Conservation (phyloP, 805 yeast genomes). For the Candida tallmaniae region DNA sequence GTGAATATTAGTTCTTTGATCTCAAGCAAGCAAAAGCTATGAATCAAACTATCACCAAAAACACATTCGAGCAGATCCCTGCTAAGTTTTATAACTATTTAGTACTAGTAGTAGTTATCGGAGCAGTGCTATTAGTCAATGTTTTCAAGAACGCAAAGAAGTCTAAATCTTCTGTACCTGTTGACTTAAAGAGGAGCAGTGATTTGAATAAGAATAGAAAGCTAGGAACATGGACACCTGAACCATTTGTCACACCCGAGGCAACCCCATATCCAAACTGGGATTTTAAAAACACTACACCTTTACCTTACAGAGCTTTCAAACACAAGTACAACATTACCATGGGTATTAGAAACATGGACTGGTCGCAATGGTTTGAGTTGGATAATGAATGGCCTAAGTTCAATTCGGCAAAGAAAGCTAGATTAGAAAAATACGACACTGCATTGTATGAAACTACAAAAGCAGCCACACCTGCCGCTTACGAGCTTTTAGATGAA, state of each 20-base stretch:
- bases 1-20: no score
- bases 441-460: slow-evolving; percentile 46
- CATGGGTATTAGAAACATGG: slow-evolving; percentile 66
- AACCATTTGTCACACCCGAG: slow-evolving; percentile 43
- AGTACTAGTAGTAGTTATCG: slow-evolving; percentile 1
- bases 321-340: slow-evolving; percentile 60
- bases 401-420: slow-evolving; percentile 49
- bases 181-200: not conserved
- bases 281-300: slow-evolving; percentile 47
- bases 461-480: slow-evolving; percentile 49
- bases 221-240: slow-evolving; percentile 53
- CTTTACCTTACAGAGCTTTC: slow-evolving; percentile 64
- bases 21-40: no score
- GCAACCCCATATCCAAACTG: slow-evolving; percentile 47
- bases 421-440: slow-evolving; percentile 45
- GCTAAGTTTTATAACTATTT: slow-evolving; percentile 3
- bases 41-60: not conserved
- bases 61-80: slow-evolving; percentile 1
- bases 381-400: slow-evolving; percentile 62
- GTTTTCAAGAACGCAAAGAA: not conserved
- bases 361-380: slow-evolving; percentile 61
- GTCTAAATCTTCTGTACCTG: not conserved
- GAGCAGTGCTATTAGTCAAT: not conserved
- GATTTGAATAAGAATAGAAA: slow-evolving; percentile 26
- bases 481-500: slow-evolving; percentile 52